phyloP scores from a whole-genome alignment of 2,329 filamentous ascomycete genomes.

The Pyrenochaeta sp. region DNA sequence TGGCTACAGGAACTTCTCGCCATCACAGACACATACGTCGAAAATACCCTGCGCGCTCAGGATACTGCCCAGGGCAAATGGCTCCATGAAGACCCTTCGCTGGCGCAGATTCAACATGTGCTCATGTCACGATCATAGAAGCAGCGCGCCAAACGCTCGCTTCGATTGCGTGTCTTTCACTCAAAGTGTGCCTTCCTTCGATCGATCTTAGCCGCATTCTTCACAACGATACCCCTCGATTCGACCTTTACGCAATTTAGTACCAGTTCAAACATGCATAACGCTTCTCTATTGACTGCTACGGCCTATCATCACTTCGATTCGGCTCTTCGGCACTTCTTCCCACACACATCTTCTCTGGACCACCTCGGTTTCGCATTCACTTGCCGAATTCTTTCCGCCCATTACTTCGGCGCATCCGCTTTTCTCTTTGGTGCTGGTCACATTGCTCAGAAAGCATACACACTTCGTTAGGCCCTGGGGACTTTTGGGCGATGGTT shows the following conservation, averaged over 20 bases:
- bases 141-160: background rate
- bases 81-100: constrained; percentile 67
- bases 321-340: background rate
- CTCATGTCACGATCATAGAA: constrained; percentile 41
- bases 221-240: constrained; percentile 29
- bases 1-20: constrained; percentile 61
- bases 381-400: background rate
- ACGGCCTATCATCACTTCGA: background rate
- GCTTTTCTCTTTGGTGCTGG: constrained; percentile 19
- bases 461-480: constrained; percentile 13
- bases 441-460: constrained; percentile 17
- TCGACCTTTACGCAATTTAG: background rate
- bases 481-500: constrained; percentile 10
- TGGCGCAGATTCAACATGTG: constrained; percentile 58
- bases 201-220: constrained; percentile 20
- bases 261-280: background rate
- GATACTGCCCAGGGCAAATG: constrained; percentile 67
- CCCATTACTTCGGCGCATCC: background rate
- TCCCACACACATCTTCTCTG: background rate
- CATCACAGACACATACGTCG: constrained; percentile 66
- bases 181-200: constrained; percentile 9
- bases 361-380: background rate
- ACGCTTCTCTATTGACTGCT: background rate
- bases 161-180: background rate
- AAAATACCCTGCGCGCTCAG: constrained; percentile 62